Conservation (phyloP, 2,329 filamentous ascomycete genomes). For the Gaeumannomyces sp. region DNA sequence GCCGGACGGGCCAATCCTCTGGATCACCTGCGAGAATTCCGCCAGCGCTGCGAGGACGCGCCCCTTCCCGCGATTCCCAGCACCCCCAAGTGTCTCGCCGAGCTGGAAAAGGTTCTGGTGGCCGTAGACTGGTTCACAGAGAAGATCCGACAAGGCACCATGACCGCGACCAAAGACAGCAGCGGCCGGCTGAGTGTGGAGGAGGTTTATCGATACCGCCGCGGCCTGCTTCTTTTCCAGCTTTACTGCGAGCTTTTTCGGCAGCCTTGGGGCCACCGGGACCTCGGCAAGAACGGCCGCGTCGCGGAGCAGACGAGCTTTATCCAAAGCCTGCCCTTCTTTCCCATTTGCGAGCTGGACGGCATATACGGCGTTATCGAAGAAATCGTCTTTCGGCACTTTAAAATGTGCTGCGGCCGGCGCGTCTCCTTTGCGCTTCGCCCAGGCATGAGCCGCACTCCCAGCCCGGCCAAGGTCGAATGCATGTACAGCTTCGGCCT, state of each 20-base stretch:
- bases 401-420: background rate
- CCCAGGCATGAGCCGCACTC: background rate
- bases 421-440: background rate
- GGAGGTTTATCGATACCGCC: background rate
- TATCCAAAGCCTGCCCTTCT: background rate
- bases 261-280: background rate
- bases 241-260: constrained; percentile 1
- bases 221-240: background rate
- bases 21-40: background rate
- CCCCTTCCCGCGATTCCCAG: background rate
- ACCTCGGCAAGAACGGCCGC: background rate
- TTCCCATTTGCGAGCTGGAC: background rate
- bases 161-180: background rate
- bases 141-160: background rate
- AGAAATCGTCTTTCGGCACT: background rate
- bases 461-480: background rate
- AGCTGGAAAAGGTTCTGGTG: background rate
- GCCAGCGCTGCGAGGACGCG: background rate
- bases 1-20: background rate
- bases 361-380: background rate
- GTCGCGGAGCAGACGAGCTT: background rate
- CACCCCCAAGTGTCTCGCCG: background rate
- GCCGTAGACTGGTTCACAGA: background rate
- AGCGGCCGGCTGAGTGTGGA: background rate
- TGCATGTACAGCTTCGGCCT: background rate